Conservation (phyloP, 768 basidiomycete species). For the Amanita rubescens region DNA sequence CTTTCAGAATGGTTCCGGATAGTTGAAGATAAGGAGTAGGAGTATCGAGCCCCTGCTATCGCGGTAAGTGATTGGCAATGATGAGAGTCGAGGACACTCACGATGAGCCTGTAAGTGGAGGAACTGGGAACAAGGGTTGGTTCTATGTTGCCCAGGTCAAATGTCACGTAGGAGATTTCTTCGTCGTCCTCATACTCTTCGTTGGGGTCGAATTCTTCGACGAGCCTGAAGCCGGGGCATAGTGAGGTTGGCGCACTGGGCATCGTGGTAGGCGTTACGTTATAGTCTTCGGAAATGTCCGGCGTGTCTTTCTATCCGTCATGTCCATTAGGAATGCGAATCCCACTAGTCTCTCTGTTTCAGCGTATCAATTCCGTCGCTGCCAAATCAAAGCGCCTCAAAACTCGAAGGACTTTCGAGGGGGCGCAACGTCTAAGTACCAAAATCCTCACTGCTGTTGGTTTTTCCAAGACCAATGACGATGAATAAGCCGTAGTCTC, state of each 20-base stretch:
- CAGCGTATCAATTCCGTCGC: no score
- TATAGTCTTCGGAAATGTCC: no score
- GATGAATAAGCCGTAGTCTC: no score
- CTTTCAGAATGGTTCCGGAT: constrained; percentile 68
- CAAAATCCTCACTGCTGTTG: no score
- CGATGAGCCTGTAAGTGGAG: constrained; percentile 65
- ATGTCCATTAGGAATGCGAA: no score
- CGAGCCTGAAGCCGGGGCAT: constrained; percentile 57
- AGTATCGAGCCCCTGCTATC: constrained; percentile 62
- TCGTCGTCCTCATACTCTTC: constrained; percentile 56
- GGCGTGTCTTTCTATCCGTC: no score
- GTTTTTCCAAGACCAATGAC: no score
- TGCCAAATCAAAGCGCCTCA: no score
- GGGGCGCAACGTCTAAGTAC: no score
- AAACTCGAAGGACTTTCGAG: no score
- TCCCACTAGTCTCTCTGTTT: no score
- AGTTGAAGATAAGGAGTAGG: constrained; percentile 73
- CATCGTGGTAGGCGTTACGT: no score
- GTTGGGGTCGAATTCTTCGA: constrained; percentile 60
- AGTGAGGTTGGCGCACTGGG: constrained; percentile 23
- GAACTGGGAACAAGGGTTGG: constrained; percentile 70
- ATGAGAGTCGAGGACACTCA: constrained; percentile 27
- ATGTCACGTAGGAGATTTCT: constrained; percentile 61
- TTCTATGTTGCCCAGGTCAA: constrained; percentile 55
- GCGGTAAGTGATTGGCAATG: neutral